Evolutionary conservation across 1,139 yeast species (phyloP).

Genomic region (Blastobotrys serpentis): DNA sequence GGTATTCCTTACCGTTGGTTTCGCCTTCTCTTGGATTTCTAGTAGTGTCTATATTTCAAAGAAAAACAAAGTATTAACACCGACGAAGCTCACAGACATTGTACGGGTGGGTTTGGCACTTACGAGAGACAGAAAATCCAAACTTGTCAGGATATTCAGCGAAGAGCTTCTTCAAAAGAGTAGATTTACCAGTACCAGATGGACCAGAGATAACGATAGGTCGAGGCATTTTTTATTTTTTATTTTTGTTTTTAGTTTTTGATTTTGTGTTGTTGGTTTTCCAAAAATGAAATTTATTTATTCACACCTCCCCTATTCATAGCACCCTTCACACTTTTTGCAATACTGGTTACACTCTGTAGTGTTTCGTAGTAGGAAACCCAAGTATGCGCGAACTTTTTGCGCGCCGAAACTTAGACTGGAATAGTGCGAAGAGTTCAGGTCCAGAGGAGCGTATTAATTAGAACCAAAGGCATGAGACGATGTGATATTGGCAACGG

Average conservation of each 20-base stretch:
- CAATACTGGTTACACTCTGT: too few relatives aligned
- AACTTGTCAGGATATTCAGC: conserved; percentile 85
- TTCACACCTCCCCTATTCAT: too few relatives aligned
- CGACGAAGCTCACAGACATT: neutral
- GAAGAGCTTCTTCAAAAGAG: conserved; percentile 82
- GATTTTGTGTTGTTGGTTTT: neutral
- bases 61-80: neutral
- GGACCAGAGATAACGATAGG: conserved; percentile 98
- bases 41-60: conserved; percentile 67
- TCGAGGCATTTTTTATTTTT: conserved; percentile 45
- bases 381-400: too few relatives aligned
- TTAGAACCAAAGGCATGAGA: too few relatives aligned
- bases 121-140: conserved; percentile 84
- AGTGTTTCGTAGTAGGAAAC: too few relatives aligned
- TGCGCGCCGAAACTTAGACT: too few relatives aligned
- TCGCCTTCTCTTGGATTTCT: conserved; percentile 92
- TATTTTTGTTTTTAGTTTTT: neutral
- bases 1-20: conserved; percentile 82
- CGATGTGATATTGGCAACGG: too few relatives aligned
- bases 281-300: too few relatives aligned
- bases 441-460: too few relatives aligned
- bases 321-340: too few relatives aligned
- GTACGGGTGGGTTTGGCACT: conserved; percentile 18
- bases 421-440: too few relatives aligned
- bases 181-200: conserved; percentile 92